Evolutionary conservation across 2,329 filamentous ascomycete genomes (phyloP), one percentile per base, ranked within the genome.

Genomic region (Diaporthe vaccinii): DNA sequence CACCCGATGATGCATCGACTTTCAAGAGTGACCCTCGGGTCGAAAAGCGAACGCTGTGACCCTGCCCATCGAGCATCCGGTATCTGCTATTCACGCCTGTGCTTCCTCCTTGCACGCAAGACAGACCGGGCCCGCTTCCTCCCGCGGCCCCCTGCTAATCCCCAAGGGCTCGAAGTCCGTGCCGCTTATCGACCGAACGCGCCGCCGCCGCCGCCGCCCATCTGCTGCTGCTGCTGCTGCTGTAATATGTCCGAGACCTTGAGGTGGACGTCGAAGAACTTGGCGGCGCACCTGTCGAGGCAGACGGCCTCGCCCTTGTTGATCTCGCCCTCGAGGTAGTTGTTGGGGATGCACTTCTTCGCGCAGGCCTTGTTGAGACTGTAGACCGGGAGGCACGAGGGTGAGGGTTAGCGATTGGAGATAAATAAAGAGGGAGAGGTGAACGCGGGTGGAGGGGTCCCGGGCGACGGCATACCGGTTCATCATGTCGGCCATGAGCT

Each of bases 291-390:
- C 82, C 97, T 95, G 88, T 99, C 97, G 80, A 99, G 92, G 88
- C 97, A 99, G 81, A 99, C 97, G 80, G 94, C 95, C 87, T 99
- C 97, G 89, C 96, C 97, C 89, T 99, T 99, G 91, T 98, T 98
- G 82, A 99, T 92, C 81, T 99, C 96, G 84, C 91, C 92, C 88
- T 99, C 97, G 84, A 95, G 95, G 91, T 98, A 99, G 81, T 96
- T 92, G 82, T 88, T 89, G 77, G 96, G 96, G 80, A 99, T 91
- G 87, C 97, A 99, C 89, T 99, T 99, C 84, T 93, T 92, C 79
- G 94, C 92, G 91, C 97, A 99, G 78, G 95, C 94, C 85, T 95
- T 92, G 82, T 95, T 93, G 78, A 98, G 91, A 78, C 95, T 97
- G 79, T 72, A 3, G 41, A 17, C 20, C 10, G n/a, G 41, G 8